Evolutionary conservation across 495 filamentous ascomycete genomes (phyloP), one percentile per base, ranked within the genome.

Genomic region (Parmelia sp.): DNA sequence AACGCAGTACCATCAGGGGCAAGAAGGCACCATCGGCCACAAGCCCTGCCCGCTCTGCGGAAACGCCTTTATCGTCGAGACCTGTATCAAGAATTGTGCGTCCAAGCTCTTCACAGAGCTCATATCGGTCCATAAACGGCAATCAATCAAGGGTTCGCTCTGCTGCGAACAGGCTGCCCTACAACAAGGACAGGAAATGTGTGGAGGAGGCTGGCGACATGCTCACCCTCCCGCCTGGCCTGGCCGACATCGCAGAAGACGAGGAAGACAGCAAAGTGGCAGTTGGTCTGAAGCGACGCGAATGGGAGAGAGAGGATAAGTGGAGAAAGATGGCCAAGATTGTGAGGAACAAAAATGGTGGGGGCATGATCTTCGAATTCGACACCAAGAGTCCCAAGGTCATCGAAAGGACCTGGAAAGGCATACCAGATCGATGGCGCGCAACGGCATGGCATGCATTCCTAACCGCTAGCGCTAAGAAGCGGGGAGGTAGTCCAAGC

Each of bases 341-440:
- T 23, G 79, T 84, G 47, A 75, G 71, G 39, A 79, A 76, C 61
- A 71, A 81, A 70, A 71, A 79, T 64, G 91, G 93, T 57, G 88
- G 90, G 37, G 93, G 92, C 27, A 94, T 91, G 85, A 82, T 84
- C 35, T 97, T 96, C 71, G 88, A 91, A 36, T 98, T 98, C 72
- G 91, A 96, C 74, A 85, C 83, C 19, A 84, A 80, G 55, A 89
- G 90, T 68, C 82, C 90, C 17, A 98, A 97, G 72, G 75, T 99
- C 21, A 88, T 97, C 56, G 87, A 91, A 62, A 84, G 94, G 36
- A 91, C 90, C 3, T 99, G 94, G 94, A 99, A 99, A 76, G 94
- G 94, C 40, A 96, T 99, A 65, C 94, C 94, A 4, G 94, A 99
- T 75, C 86, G 91, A 66, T 99, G 94, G 94, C 86, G 94, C 29